Evolutionary conservation across 805 yeast species (phyloP), one percentile per base, ranked within the genome.

Genomic region (Clavispora fructus): DNA sequence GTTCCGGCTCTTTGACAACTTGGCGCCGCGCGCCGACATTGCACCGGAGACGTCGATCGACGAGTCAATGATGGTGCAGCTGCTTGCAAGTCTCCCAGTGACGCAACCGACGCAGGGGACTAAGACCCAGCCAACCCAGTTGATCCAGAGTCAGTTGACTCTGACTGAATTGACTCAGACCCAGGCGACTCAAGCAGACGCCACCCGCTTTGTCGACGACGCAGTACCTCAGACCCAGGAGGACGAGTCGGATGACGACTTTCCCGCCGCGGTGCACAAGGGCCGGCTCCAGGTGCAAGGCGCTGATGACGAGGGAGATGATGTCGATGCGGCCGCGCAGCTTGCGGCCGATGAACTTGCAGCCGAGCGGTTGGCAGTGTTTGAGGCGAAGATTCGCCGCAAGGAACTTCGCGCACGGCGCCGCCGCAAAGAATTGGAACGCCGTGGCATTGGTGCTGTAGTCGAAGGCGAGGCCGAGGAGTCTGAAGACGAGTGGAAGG

Each of bases 401-500:
- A 55, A 61, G 46, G 77, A 72, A 48, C 59, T 71, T 37, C 59
- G 59, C 44, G 48, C 56, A 3, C 58, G 71, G 17, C 61, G 58
- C 46, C 56, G 61, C 43, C 64, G 77, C 43, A 75, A 67, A 50
- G 86, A 80, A 50, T 63, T 83, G 70, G 85, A 77, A 50, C 67
- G 75, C 27, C 73, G 67, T 47, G 91, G 91, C 2, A 53, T 82
- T 16, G 73, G 73, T 44, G 71, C 77, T 25, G 75, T 87, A 44
- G 71, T 87, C 60, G 92, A 87, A 56, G 83, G 85, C 41, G 94
- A 87, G 68, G 95, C 95, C 39, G 90, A 79, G 54, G 95, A 87
- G 67, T 85, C 94, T 32, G 95, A 87, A 49, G 95, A 87, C 70
- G 95, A 87, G 68, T 87, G 89, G 87, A 77, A 77, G 42, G 95